Base-by-base conservation (phyloP, 2,329 filamentous ascomycete genomes). In the Pseudogymnoascus sp. region DNA sequence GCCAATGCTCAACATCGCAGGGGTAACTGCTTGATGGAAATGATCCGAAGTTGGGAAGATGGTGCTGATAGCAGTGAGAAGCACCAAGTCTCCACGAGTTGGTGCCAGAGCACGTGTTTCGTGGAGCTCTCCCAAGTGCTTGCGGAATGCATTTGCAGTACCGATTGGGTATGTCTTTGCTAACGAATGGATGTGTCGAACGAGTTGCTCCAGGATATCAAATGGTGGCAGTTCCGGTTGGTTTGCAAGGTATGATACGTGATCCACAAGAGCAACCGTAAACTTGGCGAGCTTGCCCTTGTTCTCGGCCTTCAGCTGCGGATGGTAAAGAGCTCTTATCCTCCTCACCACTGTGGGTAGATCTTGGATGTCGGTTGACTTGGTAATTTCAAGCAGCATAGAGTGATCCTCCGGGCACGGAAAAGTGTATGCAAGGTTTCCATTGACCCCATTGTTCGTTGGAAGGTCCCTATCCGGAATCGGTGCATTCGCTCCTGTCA, bases 11-110 rank as follows among this genome's bases (percentile, higher is more conserved):
- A 97, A 84, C 75, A 91, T 89, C 0, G 93, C 89, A 1, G 94
- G 94, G 1, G 94, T 99, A 41, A 91, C 89, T 37, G 97, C 91
- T 69, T 94, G 89, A 70, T 99, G 94, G 75, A 97, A 99, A 75
- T 97, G 92, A 75, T 99, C 94, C 0, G 92, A 97, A 0, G 94
- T 96, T 4, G 94, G 92, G 71, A 96, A 99, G 61, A 95, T 89
- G 2, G 86, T 86, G 41, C 88, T 86, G 64, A 97, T 84, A 0
- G 91, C 92, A 0, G 91, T 92, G 37, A 99, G 78, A n/a, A 96
- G 77, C 21, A 92, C 77, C 19, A 99, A 76, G 70, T 99, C 92
- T 16, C 91, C 90, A 68, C 73, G 82, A 70, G 74, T 82, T 69
- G 80, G 84, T 6, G 77, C 74, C 37, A 86, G 73, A 4, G 81